Conservation (phyloP, 495 filamentous ascomycete species). For the Neurospora sp. region DNA sequence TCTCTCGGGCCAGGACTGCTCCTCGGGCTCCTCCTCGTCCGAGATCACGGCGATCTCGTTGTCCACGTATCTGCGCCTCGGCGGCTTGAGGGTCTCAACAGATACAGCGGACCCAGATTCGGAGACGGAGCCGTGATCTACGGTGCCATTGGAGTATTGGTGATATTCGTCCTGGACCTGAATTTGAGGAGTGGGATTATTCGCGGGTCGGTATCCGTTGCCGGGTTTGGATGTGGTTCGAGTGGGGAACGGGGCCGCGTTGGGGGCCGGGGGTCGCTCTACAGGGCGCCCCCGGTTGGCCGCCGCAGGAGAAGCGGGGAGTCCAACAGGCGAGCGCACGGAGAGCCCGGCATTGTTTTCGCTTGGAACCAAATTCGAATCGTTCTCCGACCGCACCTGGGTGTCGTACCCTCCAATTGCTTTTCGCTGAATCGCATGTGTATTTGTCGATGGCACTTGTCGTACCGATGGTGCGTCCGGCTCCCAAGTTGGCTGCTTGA, state of each 20-base stretch:
- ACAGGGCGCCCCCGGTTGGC: constrained; percentile 2
- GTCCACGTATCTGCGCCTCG: background rate
- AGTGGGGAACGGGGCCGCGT: background rate
- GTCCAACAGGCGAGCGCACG: constrained; percentile 8
- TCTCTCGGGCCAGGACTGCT: background rate
- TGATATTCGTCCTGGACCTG: background rate
- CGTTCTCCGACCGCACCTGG: constrained; percentile 8
- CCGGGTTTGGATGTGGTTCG: background rate
- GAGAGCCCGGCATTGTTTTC: constrained; percentile 2
- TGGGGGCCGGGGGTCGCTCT: background rate
- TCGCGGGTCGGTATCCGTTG: background rate
- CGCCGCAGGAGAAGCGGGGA: constrained; percentile 11
- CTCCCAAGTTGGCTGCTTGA: constrained; percentile 8
- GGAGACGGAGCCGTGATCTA: constrained; percentile 5
- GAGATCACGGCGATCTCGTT: background rate
- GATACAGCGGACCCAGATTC: constrained; percentile 12
- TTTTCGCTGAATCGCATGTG: constrained; percentile 3
- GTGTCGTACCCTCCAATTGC: constrained; percentile 1
- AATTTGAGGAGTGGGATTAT: background rate
- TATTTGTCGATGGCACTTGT: constrained; percentile 21
- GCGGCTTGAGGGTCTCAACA: constrained; percentile 10
- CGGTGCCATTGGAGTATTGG: background rate
- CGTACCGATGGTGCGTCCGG: constrained; percentile 17
- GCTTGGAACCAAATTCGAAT: constrained; percentile 3
- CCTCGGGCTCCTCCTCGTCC: constrained; percentile 2